Percentiles rank a stretch among this genome's conserved stretches.
These are phyloP conservation scores for Entrophospora sp. DNA, from an alignment of 192 early-diverging fungal species.

Conservation along the genomic window DNA sequence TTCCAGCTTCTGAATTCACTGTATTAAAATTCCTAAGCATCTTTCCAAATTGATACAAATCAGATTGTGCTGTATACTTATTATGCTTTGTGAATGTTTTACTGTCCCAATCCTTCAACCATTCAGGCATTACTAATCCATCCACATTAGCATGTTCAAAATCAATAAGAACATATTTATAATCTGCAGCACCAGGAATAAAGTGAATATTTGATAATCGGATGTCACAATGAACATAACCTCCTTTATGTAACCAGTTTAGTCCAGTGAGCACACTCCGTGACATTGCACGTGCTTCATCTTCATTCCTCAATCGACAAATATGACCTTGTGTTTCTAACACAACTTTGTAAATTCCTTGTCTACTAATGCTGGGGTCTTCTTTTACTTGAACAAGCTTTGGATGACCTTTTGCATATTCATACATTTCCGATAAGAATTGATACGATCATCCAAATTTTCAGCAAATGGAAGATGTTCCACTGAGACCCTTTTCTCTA, in stretches of 20 bases:
- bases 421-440: not conserved
- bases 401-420: not conserved
- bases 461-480: not conserved
- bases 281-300: not conserved
- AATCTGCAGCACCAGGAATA: not conserved
- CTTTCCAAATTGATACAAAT: constrained; percentile 15
- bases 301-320: not conserved
- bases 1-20: constrained; percentile 5
- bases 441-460: not conserved
- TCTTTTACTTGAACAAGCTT: not conserved
- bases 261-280: not conserved
- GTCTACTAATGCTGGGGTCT: not conserved
- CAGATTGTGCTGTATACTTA: constrained; percentile 9
- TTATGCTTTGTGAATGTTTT: not conserved
- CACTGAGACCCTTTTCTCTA: constrained; percentile 11
- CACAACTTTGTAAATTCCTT: constrained; percentile 8
- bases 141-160: constrained; percentile 10
- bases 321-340: not conserved
- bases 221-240: constrained; percentile 7
- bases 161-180: constrained; percentile 14
- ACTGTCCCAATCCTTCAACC: constrained; percentile 7
- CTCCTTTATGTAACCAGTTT: not conserved
- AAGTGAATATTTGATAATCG: constrained; percentile 8
- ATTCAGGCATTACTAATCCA: constrained; percentile 3
- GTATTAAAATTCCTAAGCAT: constrained; percentile 17